Evolutionary conservation across 345 rosid genomes (phyloP).

Genomic region (Cochlearia excelsa): DNA sequence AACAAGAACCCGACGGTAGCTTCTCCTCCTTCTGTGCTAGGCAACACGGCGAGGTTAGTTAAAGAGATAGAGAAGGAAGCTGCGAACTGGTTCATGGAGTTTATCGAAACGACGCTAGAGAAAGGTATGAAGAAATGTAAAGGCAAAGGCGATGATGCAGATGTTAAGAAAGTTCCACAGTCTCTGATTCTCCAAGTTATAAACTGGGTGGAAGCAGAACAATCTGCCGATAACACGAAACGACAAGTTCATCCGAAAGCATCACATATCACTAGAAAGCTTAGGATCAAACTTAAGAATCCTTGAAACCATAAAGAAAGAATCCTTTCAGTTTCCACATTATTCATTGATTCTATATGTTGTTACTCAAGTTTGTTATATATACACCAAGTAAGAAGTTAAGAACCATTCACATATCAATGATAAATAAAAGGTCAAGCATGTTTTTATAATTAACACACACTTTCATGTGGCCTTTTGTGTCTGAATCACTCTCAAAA

Average conservation of each 20-base stretch:
- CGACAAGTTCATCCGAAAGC: conserved; percentile 79
- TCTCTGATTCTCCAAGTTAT: conserved; percentile 66
- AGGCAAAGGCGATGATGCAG: conserved; percentile 41
- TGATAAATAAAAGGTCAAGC: not conserved
- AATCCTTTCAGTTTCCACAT: conserved; percentile 15
- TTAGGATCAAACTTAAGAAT: conserved; percentile 82
- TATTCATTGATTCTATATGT: conserved; percentile 24
- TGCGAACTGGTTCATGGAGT: conserved; percentile 91
- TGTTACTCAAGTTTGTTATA: conserved; percentile 15
- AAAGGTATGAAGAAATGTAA: conserved; percentile 68
- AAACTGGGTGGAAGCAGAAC: conserved; percentile 91
- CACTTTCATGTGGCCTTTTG: no score
- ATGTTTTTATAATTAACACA: no score
- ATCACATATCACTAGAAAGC: conserved; percentile 62
- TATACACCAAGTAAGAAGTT: not conserved
- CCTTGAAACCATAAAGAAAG: conserved; percentile 34
- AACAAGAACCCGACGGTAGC: conserved; percentile 57
- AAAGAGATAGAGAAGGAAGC: conserved; percentile 80
- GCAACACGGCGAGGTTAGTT: conserved; percentile 56
- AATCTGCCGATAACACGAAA: conserved; percentile 46
- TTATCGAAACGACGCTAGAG: conserved; percentile 75
- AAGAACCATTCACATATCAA: not conserved
- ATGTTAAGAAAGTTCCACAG: conserved; percentile 64
- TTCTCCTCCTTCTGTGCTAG: conserved; percentile 36
- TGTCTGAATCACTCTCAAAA: no score